These are phyloP conservation scores for Entophlyctis luteolus DNA, from an alignment of 192 early-diverging fungal species.

Conservation along the genomic window DNA sequence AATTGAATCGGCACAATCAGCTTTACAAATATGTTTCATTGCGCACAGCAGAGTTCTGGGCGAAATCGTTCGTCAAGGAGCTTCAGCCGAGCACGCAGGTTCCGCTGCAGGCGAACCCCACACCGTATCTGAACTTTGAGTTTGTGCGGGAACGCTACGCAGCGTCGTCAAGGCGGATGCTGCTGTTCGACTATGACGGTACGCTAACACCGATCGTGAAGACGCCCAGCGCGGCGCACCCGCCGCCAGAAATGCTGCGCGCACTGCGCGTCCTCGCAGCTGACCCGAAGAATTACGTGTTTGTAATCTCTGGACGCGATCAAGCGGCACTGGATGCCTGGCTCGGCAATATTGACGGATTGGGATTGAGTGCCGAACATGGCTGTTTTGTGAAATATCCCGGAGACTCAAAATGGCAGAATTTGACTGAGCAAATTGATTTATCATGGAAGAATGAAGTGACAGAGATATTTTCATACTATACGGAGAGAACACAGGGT, in stretches of 20 bases:
- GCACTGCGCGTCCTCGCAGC: conserved; percentile 48
- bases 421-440: conserved; percentile 59
- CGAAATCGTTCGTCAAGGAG: conserved; percentile 73
- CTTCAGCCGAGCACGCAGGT: conserved; percentile 50
- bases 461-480: conserved; percentile 87
- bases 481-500: conserved; percentile 91
- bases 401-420: conserved; percentile 60
- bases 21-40: conserved; percentile 73
- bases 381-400: conserved; percentile 90
- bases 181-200: conserved; percentile 97
- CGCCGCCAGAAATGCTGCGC: conserved; percentile 75
- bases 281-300: conserved; percentile 44
- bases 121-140: conserved; percentile 43
- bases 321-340: conserved; percentile 76
- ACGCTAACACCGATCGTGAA: conserved; percentile 89
- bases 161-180: conserved; percentile 65
- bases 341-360: conserved; percentile 68
- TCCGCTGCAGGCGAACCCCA: conserved; percentile 45
- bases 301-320: conserved; percentile 59
- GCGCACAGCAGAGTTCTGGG: conserved; percentile 88
- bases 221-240: conserved; percentile 75
- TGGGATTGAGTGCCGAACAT: conserved; percentile 89
- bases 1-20: conserved; percentile 71
- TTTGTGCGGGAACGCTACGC: conserved; percentile 43
- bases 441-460: conserved; percentile 94